A percentile compares a stretch with the other conserved stretches of the same genome.
Evolutionary conservation across 2,329 filamentous ascomycete genomes (phyloP).

Genomic region (Aspergillus puulaauensis): DNA sequence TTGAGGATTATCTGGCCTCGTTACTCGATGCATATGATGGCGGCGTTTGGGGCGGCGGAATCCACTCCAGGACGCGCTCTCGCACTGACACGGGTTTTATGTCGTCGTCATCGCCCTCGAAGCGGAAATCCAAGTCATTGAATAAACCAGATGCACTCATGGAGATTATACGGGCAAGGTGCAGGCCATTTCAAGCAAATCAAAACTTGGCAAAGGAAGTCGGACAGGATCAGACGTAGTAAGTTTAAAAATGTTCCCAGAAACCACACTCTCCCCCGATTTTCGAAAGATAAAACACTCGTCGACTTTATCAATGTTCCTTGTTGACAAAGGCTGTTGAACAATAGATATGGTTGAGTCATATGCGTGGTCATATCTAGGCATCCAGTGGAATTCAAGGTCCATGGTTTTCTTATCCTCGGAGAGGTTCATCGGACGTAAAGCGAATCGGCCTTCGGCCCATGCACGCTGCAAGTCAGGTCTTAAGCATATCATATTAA

Average conservation of each 20-base stretch:
- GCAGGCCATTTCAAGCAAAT: neutral
- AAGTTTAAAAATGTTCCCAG: neutral
- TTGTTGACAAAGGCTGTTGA: neutral
- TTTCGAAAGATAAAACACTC: neutral
- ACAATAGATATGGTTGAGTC: neutral
- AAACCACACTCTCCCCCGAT: neutral
- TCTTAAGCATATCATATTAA: neutral
- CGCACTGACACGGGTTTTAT: neutral
- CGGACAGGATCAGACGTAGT: neutral
- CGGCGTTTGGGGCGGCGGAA: neutral
- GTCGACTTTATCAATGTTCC: neutral
- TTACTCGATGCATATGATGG: neutral
- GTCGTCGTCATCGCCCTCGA: neutral
- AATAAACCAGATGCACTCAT: neutral
- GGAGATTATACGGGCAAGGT: neutral
- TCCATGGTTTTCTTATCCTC: neutral
- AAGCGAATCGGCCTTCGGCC: neutral
- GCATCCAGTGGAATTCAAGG: neutral
- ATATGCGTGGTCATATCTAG: neutral
- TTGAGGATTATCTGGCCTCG: neutral
- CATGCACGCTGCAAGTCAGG: neutral
- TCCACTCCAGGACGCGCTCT: neutral
- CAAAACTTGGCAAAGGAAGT: neutral
- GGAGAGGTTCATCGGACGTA: neutral
- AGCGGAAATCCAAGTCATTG: neutral